phyloP scores from a whole-genome alignment of 2,329 filamentous ascomycete genomes.

The Neofusicoccum parvum region DNA sequence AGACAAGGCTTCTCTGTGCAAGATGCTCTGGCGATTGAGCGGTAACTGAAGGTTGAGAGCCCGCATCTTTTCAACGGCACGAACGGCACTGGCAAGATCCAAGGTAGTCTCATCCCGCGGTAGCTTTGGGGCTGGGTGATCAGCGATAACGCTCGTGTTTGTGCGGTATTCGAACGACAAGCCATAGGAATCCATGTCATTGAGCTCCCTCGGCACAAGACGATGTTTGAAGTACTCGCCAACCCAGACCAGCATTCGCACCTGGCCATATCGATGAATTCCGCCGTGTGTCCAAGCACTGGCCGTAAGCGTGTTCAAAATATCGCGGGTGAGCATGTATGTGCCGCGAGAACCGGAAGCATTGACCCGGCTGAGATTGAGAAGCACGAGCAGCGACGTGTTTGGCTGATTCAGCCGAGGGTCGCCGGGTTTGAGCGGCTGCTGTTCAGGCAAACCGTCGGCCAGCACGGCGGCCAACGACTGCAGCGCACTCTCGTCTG shows the following conservation, averaged over 20 bases:
- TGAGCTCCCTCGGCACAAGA: constrained; percentile 59
- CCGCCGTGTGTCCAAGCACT: constrained; percentile 60
- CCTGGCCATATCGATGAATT: constrained; percentile 75
- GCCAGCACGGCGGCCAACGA: constrained; percentile 57
- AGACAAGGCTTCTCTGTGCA: constrained; percentile 1
- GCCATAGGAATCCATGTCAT: not conserved
- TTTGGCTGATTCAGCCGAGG: constrained; percentile 59
- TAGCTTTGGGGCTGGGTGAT: not conserved
- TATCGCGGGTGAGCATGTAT: constrained; percentile 58
- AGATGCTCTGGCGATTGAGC: not conserved
- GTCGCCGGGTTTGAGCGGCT: constrained; percentile 39
- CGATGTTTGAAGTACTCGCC: constrained; percentile 60
- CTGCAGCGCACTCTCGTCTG: constrained; percentile 27
- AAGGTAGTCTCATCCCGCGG: not conserved
- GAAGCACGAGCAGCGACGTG: constrained; percentile 65
- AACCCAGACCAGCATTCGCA: constrained; percentile 77
- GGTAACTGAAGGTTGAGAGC: not conserved
- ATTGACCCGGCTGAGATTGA: constrained; percentile 1
- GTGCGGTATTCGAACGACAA: not conserved
- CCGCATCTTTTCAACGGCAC: constrained; percentile 11
- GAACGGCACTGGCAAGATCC: constrained; percentile 11
- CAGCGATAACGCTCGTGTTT: not conserved
- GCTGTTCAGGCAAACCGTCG: constrained; percentile 59
- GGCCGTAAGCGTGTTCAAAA: constrained; percentile 64
- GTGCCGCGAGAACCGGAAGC: not conserved